Evolutionary conservation across 805 yeast species (phyloP), one percentile per base, ranked within the genome.

Genomic region (Kodamaea kaohsiungensis): DNA sequence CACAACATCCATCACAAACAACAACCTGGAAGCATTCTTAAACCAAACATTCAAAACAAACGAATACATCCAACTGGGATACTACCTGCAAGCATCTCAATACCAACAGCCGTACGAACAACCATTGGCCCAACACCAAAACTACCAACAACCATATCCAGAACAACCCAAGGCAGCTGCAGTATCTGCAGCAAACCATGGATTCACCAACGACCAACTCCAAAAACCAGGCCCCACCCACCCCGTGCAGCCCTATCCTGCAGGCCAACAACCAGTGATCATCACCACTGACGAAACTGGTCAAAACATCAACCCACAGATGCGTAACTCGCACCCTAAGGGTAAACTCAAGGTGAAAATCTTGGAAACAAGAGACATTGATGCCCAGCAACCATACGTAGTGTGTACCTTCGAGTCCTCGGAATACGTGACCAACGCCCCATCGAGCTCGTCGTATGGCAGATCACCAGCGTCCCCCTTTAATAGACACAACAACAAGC

Each of bases 391-490:
- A 61, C 97, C 97, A 2, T 88, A 91, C 68, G 96, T 89, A 16
- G 97, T 91, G 38, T 89, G 96, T 70, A 88, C 96, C 9, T 91
- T 89, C 75, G 96, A 91, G 68, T 87, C 93, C 57, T 87, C 96
- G 1, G 98, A 95, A 72, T 89, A 86, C 59, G 91, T 93, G 56
- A 86, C 96, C 22, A 85, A 85, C 57, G 92, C 91, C 3, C 91
- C 96, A 1, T 88, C 80, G 49, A 52, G 54, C 35, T 30, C 49
- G 27, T 76, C 81, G 22, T 66, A 62, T 55, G 70, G 74, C 7
- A 69, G 67, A 47, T 65, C 69, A 1, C 73, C 71, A 7, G 46
- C 62, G 17, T 52, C 56, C 15, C 57, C 56, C 8, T 54, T 48
- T 50, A 56, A 49, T 38, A 49, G 48, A 38, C 47, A 53, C 39